Evolutionary conservation across 2,329 filamentous ascomycete species (phyloP).

Genomic region (Ceratocystis albifundus): DNA sequence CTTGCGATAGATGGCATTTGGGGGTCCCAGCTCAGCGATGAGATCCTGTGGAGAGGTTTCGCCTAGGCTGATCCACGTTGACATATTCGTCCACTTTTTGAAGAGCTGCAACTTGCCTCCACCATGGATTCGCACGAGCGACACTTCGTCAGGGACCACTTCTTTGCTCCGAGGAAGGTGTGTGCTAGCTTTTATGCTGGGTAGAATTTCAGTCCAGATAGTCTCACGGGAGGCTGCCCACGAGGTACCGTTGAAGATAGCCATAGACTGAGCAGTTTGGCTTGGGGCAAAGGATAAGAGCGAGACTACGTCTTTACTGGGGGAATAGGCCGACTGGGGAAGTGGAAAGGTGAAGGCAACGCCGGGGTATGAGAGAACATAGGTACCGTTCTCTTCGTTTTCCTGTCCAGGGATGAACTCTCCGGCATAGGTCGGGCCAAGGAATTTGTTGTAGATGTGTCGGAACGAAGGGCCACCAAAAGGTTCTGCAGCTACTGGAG

Average conservation of each 20-base stretch:
- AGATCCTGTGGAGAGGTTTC: conserved; percentile 88
- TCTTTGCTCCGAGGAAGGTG: conserved; percentile 62
- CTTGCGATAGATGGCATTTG: conserved; percentile 87
- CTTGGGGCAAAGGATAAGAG: conserved; percentile 69
- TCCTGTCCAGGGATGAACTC: conserved; percentile 59
- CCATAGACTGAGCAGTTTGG: conserved; percentile 71
- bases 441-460: conserved; percentile 84
- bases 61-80: conserved; percentile 63
- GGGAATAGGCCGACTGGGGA: conserved; percentile 60
- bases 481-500: conserved; percentile 29
- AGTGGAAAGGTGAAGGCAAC: conserved; percentile 87
- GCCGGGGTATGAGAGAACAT: conserved; percentile 87
- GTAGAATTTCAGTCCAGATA: conserved; percentile 63
- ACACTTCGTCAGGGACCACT: conserved; percentile 76
- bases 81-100: conserved; percentile 54
- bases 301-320: conserved; percentile 69
- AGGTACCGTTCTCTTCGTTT: conserved; percentile 51
- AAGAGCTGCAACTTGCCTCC: conserved; percentile 68
- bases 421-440: conserved; percentile 86
- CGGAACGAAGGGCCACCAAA: conserved; percentile 61
- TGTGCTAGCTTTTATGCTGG: conserved; percentile 60
- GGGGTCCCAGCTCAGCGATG: conserved; percentile 79
- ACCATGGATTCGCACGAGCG: conserved; percentile 64
- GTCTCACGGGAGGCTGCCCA: conserved; percentile 73
- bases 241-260: conserved; percentile 78